Evolutionary conservation across 2,329 filamentous ascomycete genomes (phyloP).

Genomic region (Neopestalotiopsis sp.): DNA sequence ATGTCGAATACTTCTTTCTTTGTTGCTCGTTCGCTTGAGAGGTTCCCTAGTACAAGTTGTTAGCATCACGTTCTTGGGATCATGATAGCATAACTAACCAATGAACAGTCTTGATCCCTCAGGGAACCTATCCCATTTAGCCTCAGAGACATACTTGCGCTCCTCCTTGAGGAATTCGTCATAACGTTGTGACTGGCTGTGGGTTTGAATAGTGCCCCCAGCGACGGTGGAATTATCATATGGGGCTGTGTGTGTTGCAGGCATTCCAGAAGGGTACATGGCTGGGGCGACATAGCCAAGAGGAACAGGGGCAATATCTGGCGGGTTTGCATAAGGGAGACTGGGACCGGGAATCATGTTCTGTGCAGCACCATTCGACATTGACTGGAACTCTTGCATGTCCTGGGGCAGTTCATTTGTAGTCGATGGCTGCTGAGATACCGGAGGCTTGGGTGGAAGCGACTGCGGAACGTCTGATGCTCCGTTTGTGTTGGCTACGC

Average conservation of each 20-base stretch:
- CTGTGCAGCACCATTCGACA: constrained; percentile 30
- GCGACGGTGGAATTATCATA: constrained; percentile 24
- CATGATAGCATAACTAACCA: constrained; percentile 56
- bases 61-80: constrained; percentile 29
- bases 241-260: constrained; percentile 18
- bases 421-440: constrained; percentile 43
- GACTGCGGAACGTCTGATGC: constrained; percentile 33
- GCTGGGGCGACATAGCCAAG: constrained; percentile 37
- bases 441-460: constrained; percentile 53
- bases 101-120: constrained; percentile 81
- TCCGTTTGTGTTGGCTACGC: constrained; percentile 34
- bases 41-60: constrained; percentile 68
- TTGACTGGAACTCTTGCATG: constrained; percentile 36
- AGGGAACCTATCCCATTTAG: constrained; percentile 82
- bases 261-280: constrained; percentile 30
- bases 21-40: constrained; percentile 90
- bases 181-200: constrained; percentile 57
- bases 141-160: constrained; percentile 76
- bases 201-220: constrained; percentile 18
- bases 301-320: constrained; percentile 39
- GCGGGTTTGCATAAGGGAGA: constrained; percentile 40
- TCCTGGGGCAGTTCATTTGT: constrained; percentile 37
- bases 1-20: constrained; percentile 93
- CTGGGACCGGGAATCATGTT: constrained; percentile 40
- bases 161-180: constrained; percentile 77